Base-by-base conservation (phyloP, 164 flowering plant species). In the Chimonanthus salicifolius region DNA sequence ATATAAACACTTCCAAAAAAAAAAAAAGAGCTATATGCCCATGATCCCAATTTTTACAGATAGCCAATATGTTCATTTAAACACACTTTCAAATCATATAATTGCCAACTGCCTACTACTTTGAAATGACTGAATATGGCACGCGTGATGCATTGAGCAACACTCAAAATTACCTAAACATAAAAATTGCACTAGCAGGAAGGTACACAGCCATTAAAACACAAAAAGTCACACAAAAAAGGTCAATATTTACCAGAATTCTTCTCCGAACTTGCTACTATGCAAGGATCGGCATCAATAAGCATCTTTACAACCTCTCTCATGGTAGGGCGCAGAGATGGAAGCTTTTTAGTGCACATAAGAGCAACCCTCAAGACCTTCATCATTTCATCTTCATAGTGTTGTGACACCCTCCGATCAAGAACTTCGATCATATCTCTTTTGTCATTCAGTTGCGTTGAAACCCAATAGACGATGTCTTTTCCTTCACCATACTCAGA, bases 231-330 rank as follows among this genome's bases (percentile, higher is more conserved):
- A 6, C 4, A 3, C 10, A 45, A 4, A 58, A 48, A 62, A 3
- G 67, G 47, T 43, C 49, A 46, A 49, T 7, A 73, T 47, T 18
- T 70, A 48, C 68, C 62, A 47, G 63, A 65, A 78, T 46, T 49
- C 74, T 45, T 74, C 71, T 63, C 44, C 50, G 43, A 2, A 15
- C 54, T 1, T n/a, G 54, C 15, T 5, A 46, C 51, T 15, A 49
- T n/a, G 20, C 50, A 51, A 7, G 97, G 88, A 62, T 90, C 89
- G 7, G 94, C 91, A 76, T 91, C 98, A 7, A 74, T n/a, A 15
- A 95, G 92, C 99, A 91, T 90, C 79, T 88, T 95, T 67, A 93
- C 94, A 0, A 95, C 94, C 4, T 89, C 94, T 73, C 92, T 84
- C 97, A 93, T 95, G 1, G 80, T 80, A 7, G 98, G 99, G 5